phyloP scores from a whole-genome alignment of 176 grass and related monocot species.

The Ensete glaucum region DNA sequence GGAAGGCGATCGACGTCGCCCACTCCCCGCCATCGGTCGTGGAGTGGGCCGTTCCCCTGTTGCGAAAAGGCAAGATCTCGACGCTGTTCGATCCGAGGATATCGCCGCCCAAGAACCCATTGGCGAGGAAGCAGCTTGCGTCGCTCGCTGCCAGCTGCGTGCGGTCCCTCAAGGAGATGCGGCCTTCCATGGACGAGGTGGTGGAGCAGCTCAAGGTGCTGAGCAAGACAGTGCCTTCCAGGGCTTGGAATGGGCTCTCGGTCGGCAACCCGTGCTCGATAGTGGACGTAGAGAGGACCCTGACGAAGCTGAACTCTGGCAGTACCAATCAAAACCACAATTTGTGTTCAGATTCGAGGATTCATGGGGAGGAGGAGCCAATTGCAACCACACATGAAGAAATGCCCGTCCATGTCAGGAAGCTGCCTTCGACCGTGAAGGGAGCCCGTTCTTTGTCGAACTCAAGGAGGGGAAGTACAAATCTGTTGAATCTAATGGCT shows the following conservation, averaged over 20 bases:
- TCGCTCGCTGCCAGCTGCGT: constrained; percentile 74
- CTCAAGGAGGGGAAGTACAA: constrained; percentile 47
- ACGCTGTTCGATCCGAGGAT: constrained; percentile 74
- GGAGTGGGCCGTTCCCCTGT: constrained; percentile 87
- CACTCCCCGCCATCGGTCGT: constrained; percentile 92
- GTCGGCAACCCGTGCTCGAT: constrained; percentile 81
- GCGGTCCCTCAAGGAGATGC: constrained; percentile 57
- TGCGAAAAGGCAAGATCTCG: constrained; percentile 62
- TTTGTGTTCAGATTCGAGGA: background rate
- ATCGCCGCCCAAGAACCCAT: constrained; percentile 44
- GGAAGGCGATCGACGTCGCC: constrained; percentile 89
- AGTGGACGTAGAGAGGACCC: constrained; percentile 66
- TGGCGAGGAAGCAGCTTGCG: constrained; percentile 49
- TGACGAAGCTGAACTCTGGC: constrained; percentile 31
- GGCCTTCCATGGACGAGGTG: constrained; percentile 76
- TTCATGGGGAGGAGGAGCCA: constrained; percentile 6
- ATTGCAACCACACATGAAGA: constrained; percentile 25
- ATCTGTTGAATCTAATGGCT: constrained; percentile 91
- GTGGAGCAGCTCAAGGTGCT: constrained; percentile 51
- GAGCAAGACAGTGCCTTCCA: constrained; percentile 50
- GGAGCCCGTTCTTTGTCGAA: constrained; percentile 36
- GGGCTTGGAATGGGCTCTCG: constrained; percentile 68
- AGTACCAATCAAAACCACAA: background rate
- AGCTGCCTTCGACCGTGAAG: constrained; percentile 23
- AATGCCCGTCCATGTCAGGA: constrained; percentile 34